A percentile compares a stretch with the other conserved stretches of the same genome.
phyloP scores from a whole-genome alignment of 192 early-diverging fungal genomes.

The Entophlyctis luteolus region DNA sequence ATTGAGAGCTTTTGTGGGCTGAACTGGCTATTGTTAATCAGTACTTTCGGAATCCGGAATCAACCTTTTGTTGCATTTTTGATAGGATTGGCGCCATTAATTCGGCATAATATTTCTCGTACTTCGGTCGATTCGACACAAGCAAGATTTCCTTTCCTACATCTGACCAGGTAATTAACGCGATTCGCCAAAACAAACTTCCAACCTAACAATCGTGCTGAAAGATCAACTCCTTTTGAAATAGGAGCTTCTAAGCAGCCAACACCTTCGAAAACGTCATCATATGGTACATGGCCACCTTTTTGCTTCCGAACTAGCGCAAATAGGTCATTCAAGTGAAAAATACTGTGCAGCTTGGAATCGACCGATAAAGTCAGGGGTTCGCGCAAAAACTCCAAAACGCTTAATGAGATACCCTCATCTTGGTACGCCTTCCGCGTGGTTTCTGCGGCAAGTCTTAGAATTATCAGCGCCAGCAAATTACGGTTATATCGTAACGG shows the following conservation, averaged over 20 bases:
- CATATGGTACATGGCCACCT: no score
- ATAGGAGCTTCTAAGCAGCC: neutral
- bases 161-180: neutral
- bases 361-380: neutral
- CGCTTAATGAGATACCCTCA: neutral
- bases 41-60: neutral
- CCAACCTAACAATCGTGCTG: neutral
- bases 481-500: constrained; percentile 15
- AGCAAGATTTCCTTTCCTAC: constrained; percentile 13
- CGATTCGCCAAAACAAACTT: no score
- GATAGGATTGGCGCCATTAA: neutral
- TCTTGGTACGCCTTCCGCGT: neutral
- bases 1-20: neutral
- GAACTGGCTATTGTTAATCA: neutral
- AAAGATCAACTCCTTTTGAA: neutral
- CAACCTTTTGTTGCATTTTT: neutral
- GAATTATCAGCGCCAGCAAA: constrained; percentile 6
- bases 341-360: neutral
- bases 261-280: neutral
- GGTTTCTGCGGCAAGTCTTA: constrained; percentile 1
- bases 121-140: constrained; percentile 16
- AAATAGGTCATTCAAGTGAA: neutral
- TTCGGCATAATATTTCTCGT: constrained; percentile 1
- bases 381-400: neutral
- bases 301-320: no score